Evolutionary conservation across 805 yeast genomes (phyloP), one percentile per base, ranked within the genome.

Genomic region (Candida coquimbonensis): DNA sequence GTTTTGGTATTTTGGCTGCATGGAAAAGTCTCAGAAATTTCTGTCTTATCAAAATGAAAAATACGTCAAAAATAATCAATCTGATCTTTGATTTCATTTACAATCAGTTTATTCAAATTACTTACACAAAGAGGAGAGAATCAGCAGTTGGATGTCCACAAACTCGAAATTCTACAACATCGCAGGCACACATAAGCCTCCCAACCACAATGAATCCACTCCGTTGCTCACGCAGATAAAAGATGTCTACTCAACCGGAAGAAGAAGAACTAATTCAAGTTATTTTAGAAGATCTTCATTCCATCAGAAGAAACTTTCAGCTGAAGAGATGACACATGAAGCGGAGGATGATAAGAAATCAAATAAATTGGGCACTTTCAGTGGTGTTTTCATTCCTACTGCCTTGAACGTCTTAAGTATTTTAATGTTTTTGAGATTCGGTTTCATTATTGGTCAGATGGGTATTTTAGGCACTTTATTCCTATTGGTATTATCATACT

Each of bases 321-420:
- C 29, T 35, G 36, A 26, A 21, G n/a, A 19, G 5, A 26, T 39
- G 12, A 9, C 14, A 12, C 25, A n/a, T 14, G 9, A 17, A 9
- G 60, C 64, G 1, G 62, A 64, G 2, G 62, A 35, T 7, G 69
- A 64, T 44, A 61, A 63, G 8, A 52, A 53, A 29, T 64, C 64
- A 27, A 49, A 59, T 39, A 90, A 90, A 56, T 67, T 90, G 42
- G 88, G 82, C 38, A 91, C 96, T 0, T 80, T 83, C 50, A 83
- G 80, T 48, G 98, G 97, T 14, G 97, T 90, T 2, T 90, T 95
- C 59, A 74, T 93, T 14, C 99, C 99, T 11, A 93, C 98, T 0
- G 79, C 96, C 0, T 70, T 93, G 36, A 93, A 93, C 64, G 97
- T 93, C 38, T 71, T 93, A 29, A 89, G 97, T 3, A 93, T 93